Percentiles rank a stretch among this genome's conserved stretches.
Evolutionary conservation across 2,329 filamentous ascomycete genomes (phyloP).

Genomic region (Epichloe uncinata): DNA sequence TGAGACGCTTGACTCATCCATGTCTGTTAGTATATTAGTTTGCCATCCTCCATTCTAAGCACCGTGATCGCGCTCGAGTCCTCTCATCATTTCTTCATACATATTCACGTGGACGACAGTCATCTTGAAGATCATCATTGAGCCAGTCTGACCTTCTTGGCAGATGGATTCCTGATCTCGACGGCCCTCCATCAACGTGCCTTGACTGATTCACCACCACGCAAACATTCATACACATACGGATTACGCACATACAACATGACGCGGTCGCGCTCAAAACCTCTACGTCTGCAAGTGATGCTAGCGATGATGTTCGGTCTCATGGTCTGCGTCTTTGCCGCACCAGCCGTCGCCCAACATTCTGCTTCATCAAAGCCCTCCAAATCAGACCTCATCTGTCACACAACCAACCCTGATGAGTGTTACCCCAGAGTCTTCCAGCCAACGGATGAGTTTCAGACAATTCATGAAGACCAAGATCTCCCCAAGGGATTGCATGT

Average conservation of each 20-base stretch:
- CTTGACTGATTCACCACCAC: neutral
- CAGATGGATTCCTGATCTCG: too few species aligned
- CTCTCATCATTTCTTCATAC: neutral
- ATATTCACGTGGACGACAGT: too few species aligned
- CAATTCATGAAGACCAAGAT: slow-evolving; percentile 50
- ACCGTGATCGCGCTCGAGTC: neutral
- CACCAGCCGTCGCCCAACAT: slow-evolving; percentile 14
- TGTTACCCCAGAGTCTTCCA: slow-evolving; percentile 55
- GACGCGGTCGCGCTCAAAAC: slow-evolving; percentile 1
- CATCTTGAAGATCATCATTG: too few species aligned
- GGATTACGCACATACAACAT: neutral
- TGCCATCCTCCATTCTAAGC: neutral
- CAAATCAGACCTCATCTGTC: slow-evolving; percentile 49
- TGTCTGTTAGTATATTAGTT: neutral
- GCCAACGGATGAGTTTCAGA: slow-evolving; percentile 51
- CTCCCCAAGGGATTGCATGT: slow-evolving; percentile 53
- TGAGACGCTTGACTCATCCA: slow-evolving; percentile 8
- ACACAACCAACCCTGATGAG: slow-evolving; percentile 42
- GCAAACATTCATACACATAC: neutral
- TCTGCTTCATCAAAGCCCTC: slow-evolving; percentile 20
- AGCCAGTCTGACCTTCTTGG: too few species aligned
- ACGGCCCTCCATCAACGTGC: too few species aligned
- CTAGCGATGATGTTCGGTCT: slow-evolving; percentile 15
- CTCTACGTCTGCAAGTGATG: slow-evolving; percentile 2
- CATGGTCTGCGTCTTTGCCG: slow-evolving; percentile 14